Base-by-base conservation (phyloP, 2,329 filamentous ascomycete species). In the Hypoxylon rubiginosum region DNA sequence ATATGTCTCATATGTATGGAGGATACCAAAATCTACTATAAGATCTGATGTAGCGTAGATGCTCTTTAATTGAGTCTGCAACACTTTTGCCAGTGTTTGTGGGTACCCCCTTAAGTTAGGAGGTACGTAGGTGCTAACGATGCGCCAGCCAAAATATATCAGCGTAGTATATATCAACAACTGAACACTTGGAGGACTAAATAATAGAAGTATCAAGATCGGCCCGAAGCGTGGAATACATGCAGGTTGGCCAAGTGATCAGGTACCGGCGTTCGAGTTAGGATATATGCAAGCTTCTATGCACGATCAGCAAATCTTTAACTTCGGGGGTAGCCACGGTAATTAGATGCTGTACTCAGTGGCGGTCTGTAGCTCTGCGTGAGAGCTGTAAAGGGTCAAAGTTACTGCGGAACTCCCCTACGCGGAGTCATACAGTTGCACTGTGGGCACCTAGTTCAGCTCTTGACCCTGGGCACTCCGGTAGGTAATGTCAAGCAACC, bases 251-350 rank as follows among this genome's bases (percentile, higher is more conserved):
- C 9, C 10, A 15, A 13, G 39, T 43, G 17, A 15, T 43, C 21
- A 24, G 21, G 21, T 43, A 19, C 10, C n/a, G n/a, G 39, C 10
- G 17, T 7, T 43, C 39, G 9, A 46, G 3, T 46, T 26, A 15
- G 43, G 43, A 21, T 46, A 46, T 8, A 46, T 43, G 39, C n/a
- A 46, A 43, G 17, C 17, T n/a, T 43, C n/a, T 43, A 19, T 39
- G 34, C 39, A 43, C n/a, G 39, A 43, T 19, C 39, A 43, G 32
- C 32, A 34, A 41, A n/a, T 17, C n/a, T 15, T 46, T 17, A 24
- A 24, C 17, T 21, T 46, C 43, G 19, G 21, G 43, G 43, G 15
- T 41, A 10, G 11, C 43, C 4, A 24, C 21, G 19, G 17, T 46
- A 26, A 46, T 13, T 26, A 43, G 39, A 19, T 19, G 17, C n/a